Conservation (phyloP, 2,329 filamentous ascomycete genomes). For the Penicillium decumbens region DNA sequence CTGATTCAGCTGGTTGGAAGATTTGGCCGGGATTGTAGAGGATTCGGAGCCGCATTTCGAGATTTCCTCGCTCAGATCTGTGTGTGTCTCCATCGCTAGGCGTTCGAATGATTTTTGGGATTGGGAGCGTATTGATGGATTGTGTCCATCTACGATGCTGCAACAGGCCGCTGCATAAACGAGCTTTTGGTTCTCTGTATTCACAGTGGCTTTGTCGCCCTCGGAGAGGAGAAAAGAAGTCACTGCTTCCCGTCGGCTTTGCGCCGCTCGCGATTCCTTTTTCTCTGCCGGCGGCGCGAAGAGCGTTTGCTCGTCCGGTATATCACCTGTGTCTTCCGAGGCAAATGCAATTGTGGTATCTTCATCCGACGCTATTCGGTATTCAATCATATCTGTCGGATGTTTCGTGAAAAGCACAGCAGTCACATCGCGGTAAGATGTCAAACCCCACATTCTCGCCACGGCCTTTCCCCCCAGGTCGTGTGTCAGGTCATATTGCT, state of each 20-base stretch:
- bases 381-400: conserved; percentile 56
- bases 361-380: conserved; percentile 48
- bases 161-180: conserved; percentile 37
- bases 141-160: conserved; percentile 28
- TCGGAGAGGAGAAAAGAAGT: conserved; percentile 29
- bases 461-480: conserved; percentile 48
- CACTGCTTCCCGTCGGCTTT: conserved; percentile 21
- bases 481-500: conserved; percentile 47
- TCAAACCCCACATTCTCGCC: conserved; percentile 53
- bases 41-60: conserved; percentile 20
- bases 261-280: conserved; percentile 13
- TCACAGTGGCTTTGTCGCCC: conserved; percentile 11
- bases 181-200: conserved; percentile 28
- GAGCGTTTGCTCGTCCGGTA: conserved; percentile 8
- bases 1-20: conserved; percentile 18
- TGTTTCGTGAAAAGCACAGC: conserved; percentile 52
- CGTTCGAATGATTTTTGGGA: conserved; percentile 26
- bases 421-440: conserved; percentile 46
- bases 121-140: conserved; percentile 20
- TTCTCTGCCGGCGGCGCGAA: conserved; percentile 12
- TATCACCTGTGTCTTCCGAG: conserved; percentile 15
- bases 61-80: conserved; percentile 33
- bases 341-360: conserved; percentile 39
- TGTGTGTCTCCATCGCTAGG: conserved; percentile 25
- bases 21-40: conserved; percentile 23